Evolutionary conservation across 2,329 filamentous ascomycete species (phyloP), one percentile per base, ranked within the genome.

Genomic region (Trichoderma sp.): DNA sequence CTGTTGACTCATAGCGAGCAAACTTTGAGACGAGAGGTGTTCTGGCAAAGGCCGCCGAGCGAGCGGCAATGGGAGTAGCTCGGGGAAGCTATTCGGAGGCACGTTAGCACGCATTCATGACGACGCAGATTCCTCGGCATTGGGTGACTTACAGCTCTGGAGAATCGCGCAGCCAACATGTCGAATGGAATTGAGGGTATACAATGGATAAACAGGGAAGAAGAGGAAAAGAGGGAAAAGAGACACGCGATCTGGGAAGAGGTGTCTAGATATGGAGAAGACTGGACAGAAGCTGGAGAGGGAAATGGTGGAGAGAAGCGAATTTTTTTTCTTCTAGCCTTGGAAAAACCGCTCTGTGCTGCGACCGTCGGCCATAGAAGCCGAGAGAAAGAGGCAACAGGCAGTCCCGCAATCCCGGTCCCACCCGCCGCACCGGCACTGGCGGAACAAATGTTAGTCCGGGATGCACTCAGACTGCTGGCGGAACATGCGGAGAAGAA

Each of bases 1-100:
- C 79, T 80, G 94, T 93, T 56, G 92, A 93, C 85, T 93, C 93
- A 88, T 93, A 95, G 82, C 93, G 90, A 83, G 93, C 91, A 84
- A 96, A 94, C 82, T 91, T 91, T 79, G 93, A 91, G 79, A 89
- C 89, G 81, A 94, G 85, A 79, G 94, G 92, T 81, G 93, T 90
- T 87, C 92, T 92, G 84, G 92, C 86, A 83, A 91, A 87, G 76
- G 90, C 88, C 81, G 92, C 89, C 82, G 92, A 89, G 86, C 93
- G 93, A 84, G 91, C 88, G 85, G 92, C 88, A 84, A 91, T 87
- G 82, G 93, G 88, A 79, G 90, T 88, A 85, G 93, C 92, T 89
- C 95, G 91, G 83, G 95, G 94, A 86, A 97, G 91, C 93, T 95
- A 80, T 69, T 21, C 27, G 62, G 41, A 35, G 31, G 21, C 62